Evolutionary conservation across 73 alveolate genomes (phyloP), one percentile per base, ranked within the genome.

Genomic region (Halteria grandinella): DNA sequence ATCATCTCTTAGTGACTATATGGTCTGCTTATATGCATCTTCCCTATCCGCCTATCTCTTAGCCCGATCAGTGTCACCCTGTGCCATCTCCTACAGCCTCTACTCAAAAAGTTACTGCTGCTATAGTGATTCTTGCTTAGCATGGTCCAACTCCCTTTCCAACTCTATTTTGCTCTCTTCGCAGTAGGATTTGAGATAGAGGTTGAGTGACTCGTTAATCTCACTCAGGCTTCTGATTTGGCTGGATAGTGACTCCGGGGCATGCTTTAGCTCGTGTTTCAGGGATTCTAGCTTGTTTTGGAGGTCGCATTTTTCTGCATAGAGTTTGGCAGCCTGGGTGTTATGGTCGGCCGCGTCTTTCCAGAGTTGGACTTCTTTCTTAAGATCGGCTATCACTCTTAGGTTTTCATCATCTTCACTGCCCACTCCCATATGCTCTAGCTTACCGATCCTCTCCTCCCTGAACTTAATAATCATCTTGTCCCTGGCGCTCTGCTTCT

Each of bases 381-480:
- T 73, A 0, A 73, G 57, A 31, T 73, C 53, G 10, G 49, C 41
- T 5, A 73, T 40, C 15, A n/a, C 15, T 14, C 55, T 47, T 48
- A 2, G 1, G 18, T 4, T 10, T 15, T 48, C 40, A 25, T 66
- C 80, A 54, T 32, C 63, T 37, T 73, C 41, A 14, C 48, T 73
- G 14, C 15, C 31, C 1, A 55, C 70, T n/a, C 11, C 10, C 44
- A 17, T 48, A 21, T 36, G 15, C 33, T 77, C 57, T n/a, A 77
- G 37, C 37, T 40, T 48, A 6, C 17, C 27, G 15, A 77, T 60
- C 23, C 80, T 44, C 21, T 50, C 74, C 32, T 82, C 91, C 47
- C 91, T 70, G 62, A 82, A 82, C 57, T 82, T 82, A 20, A 82
- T 82, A 29, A 82, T 82, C 91, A 82, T 82, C 29, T 71, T 57